Percentiles rank a stretch among this genome's conserved stretches.
phyloP scores from a whole-genome alignment of 768 basidiomycete species.

The Leccinellum albellum region DNA sequence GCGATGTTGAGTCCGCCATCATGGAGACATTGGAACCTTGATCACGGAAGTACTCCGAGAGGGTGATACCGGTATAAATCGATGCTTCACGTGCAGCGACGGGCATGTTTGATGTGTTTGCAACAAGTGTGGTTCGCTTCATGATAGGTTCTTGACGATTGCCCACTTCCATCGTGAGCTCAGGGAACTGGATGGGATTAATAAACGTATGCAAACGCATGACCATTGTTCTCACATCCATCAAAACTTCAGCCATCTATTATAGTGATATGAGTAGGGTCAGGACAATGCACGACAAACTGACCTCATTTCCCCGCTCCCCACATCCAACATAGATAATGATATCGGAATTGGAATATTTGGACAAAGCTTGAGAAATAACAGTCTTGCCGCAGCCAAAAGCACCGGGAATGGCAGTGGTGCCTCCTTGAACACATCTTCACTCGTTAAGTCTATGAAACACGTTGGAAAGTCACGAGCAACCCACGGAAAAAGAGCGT shows the following conservation, averaged over 20 bases:
- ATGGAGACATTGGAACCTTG: constrained; percentile 96
- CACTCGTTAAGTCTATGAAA: neutral
- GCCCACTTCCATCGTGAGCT: constrained; percentile 87
- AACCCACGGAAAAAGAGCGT: constrained; percentile 91
- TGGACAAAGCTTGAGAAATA: constrained; percentile 96
- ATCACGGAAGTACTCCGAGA: constrained; percentile 99
- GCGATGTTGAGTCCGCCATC: constrained; percentile 99
- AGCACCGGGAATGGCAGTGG: constrained; percentile 96
- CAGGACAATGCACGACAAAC: constrained; percentile 37
- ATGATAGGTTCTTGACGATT: constrained; percentile 98
- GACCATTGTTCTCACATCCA: constrained; percentile 60
- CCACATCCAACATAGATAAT: constrained; percentile 99
- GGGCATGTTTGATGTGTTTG: constrained; percentile 99
- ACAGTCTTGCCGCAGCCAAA: constrained; percentile 99
- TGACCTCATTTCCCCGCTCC: constrained; percentile 94
- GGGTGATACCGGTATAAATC: constrained; percentile 98
- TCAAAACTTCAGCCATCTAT: constrained; percentile 96
- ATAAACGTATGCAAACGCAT: constrained; percentile 4
- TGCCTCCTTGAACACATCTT: constrained; percentile 94
- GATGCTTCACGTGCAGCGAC: constrained; percentile 99
- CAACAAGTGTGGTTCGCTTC: constrained; percentile 98
- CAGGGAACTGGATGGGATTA: constrained; percentile 57
- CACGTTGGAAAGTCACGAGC: neutral
- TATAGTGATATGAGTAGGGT: constrained; percentile 7
- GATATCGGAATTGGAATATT: constrained; percentile 98